A percentile compares a stretch with the other conserved stretches of the same genome.
Conservation (phyloP, 2,329 filamentous ascomycete genomes). For the Capronia coronata region DNA sequence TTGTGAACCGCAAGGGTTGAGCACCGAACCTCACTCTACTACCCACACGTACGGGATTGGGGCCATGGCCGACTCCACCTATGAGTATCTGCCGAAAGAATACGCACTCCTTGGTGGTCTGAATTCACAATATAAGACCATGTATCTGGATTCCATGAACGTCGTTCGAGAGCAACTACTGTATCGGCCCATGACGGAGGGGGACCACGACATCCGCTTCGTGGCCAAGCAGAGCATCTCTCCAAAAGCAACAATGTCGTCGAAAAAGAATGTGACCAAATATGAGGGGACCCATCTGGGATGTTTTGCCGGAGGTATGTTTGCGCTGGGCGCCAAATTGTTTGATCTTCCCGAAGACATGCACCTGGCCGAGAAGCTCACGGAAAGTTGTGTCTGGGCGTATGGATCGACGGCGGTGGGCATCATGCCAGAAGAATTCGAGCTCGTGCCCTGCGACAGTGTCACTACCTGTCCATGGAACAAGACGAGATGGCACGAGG, state of each 20-base stretch:
- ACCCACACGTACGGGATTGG: conserved; percentile 40
- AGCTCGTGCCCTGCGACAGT: conserved; percentile 47
- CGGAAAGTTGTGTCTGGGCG: conserved; percentile 58
- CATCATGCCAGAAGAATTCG: conserved; percentile 57
- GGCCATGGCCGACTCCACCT: conserved; percentile 44
- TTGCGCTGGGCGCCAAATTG: conserved; percentile 53
- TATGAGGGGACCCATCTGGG: conserved; percentile 53
- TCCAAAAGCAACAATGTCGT: conserved; percentile 19
- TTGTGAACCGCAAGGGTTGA: conserved; percentile 39
- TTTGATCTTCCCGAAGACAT: conserved; percentile 51
- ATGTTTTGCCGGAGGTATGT: conserved; percentile 59
- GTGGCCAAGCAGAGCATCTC: conserved; percentile 31
- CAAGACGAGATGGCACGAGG: conserved; percentile 45
- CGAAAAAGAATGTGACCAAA: conserved; percentile 33
- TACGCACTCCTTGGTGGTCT: conserved; percentile 43
- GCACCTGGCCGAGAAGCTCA: conserved; percentile 51
- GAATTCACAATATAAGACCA: conserved; percentile 37
- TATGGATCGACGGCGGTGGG: conserved; percentile 52
- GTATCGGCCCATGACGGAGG: conserved; percentile 41
- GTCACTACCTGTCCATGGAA: conserved; percentile 47
- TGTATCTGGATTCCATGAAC: conserved; percentile 41
- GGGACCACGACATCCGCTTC: conserved; percentile 39
- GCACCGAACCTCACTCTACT: conserved; percentile 31
- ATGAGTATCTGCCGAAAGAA: conserved; percentile 48
- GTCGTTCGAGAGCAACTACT: conserved; percentile 38